Percentiles rank a stretch among this genome's conserved stretches.
Conservation (phyloP, 164 flowering plant genomes). For the Aristolochia fimbriata region DNA sequence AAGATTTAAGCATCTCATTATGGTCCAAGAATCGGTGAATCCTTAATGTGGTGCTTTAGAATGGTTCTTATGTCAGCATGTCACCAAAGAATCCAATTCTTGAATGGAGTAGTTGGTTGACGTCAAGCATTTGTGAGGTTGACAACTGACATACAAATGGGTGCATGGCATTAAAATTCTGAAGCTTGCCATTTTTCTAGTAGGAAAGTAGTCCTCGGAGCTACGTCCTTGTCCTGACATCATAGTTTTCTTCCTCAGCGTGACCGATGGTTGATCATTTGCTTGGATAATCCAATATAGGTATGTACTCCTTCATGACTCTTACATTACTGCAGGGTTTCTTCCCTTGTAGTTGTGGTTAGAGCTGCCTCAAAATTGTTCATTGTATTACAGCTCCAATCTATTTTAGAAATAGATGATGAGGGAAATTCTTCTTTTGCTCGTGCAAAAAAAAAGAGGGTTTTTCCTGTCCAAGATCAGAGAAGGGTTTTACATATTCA, state of each 20-base stretch:
- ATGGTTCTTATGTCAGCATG: not conserved
- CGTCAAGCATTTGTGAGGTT: not conserved
- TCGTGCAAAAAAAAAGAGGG: too few species aligned
- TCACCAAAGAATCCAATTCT: not conserved
- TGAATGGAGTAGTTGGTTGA: slow-evolving; percentile 2
- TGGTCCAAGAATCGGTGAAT: not conserved
- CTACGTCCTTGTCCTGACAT: slow-evolving; percentile 3
- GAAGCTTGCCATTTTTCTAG: slow-evolving; percentile 8
- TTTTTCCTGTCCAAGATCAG: too few species aligned
- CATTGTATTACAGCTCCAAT: not conserved
- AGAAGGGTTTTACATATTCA: too few species aligned
- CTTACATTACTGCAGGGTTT: not conserved
- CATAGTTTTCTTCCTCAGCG: slow-evolving; percentile 2
- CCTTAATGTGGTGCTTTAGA: slow-evolving; percentile 1
- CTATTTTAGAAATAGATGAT: too few species aligned
- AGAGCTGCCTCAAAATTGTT: not conserved
- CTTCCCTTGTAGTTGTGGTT: not conserved
- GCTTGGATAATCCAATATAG: slow-evolving; percentile 3
- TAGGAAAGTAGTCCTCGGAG: slow-evolving; percentile 10
- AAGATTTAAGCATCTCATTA: not conserved
- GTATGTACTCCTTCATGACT: slow-evolving; percentile 2
- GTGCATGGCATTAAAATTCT: slow-evolving; percentile 4
- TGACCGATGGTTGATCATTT: not conserved
- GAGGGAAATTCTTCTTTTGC: too few species aligned
- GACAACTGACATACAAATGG: slow-evolving; percentile 3